A percentile compares a stretch with the other conserved stretches of the same genome.
Evolutionary conservation across 257 asterid genomes (phyloP).

Genomic region (Gentiana macrophylla): DNA sequence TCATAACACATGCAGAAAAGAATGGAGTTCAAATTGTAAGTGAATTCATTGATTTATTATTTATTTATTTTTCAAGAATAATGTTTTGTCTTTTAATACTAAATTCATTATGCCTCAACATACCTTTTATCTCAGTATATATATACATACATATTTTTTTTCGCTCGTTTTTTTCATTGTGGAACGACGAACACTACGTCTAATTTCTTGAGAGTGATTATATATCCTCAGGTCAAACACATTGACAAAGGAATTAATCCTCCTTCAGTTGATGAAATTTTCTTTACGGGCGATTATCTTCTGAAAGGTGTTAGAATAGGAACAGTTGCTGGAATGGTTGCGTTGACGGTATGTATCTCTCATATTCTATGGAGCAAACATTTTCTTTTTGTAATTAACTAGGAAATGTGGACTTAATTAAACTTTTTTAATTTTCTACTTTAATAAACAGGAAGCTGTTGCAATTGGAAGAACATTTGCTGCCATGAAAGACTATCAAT

Average conservation of each 20-base stretch:
- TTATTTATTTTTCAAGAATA: no score
- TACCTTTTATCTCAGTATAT: no score
- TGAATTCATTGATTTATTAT: neutral
- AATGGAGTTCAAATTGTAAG: constrained; percentile 77
- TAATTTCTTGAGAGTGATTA: neutral
- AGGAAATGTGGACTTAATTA: no score
- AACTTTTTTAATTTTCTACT: neutral
- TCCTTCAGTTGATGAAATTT: constrained; percentile 47
- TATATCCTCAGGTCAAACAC: constrained; percentile 50
- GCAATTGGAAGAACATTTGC: constrained; percentile 97
- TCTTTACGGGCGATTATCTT: constrained; percentile 55
- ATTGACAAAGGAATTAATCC: constrained; percentile 82
- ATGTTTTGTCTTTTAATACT: no score
- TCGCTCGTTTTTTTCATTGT: no score
- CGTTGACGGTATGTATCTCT: constrained; percentile 11
- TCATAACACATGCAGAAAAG: constrained; percentile 57
- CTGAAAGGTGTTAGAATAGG: constrained; percentile 69
- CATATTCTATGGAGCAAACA: neutral
- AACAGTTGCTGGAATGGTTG: constrained; percentile 82
- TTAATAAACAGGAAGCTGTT: constrained; percentile 67
- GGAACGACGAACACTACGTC: neutral
- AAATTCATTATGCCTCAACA: no score
- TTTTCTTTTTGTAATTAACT: neutral
- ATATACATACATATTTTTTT: no score
- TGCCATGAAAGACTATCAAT: constrained; percentile 82